Percentiles rank a stretch among this genome's conserved stretches.
Conservation (phyloP, 2,329 filamentous ascomycete genomes). For the Fusarium cicatricum region DNA sequence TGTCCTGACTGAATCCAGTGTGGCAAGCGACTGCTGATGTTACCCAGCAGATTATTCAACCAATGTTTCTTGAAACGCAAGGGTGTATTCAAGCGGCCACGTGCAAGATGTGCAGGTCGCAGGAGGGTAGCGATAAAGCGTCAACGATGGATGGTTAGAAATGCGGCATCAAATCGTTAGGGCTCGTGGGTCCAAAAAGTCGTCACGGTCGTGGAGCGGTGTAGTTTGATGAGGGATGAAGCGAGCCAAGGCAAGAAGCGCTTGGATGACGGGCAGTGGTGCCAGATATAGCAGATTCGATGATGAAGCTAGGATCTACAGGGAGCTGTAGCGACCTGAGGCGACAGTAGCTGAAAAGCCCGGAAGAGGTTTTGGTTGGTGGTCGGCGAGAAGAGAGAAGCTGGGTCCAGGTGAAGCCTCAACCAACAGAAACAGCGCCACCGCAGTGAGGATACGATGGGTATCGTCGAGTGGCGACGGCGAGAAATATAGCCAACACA, state of each 20-base stretch:
- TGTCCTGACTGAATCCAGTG: conserved; percentile 35
- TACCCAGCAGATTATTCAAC: conserved; percentile 34
- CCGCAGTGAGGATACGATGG: neutral
- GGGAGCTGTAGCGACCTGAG: conserved; percentile 6
- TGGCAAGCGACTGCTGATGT: conserved; percentile 36
- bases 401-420: conserved; percentile 13
- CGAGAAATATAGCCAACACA: conserved; percentile 33
- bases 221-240: conserved; percentile 16
- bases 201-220: conserved; percentile 38
- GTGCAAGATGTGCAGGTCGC: conserved; percentile 10
- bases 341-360: neutral
- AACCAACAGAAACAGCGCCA: conserved; percentile 25
- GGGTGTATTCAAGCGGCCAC: conserved; percentile 9
- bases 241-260: conserved; percentile 8
- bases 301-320: neutral
- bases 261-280: conserved; percentile 4
- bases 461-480: conserved; percentile 16
- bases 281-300: conserved; percentile 13
- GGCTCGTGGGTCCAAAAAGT: conserved; percentile 25
- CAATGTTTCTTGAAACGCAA: conserved; percentile 1
- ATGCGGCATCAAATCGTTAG: conserved; percentile 37
- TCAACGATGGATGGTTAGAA: conserved; percentile 18
- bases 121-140: conserved; percentile 15
- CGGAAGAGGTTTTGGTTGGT: conserved; percentile 15
- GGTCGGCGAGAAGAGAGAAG: conserved; percentile 7